phyloP scores from a whole-genome alignment of 345 rosid species.

The Lagerstroemia speciosa region DNA sequence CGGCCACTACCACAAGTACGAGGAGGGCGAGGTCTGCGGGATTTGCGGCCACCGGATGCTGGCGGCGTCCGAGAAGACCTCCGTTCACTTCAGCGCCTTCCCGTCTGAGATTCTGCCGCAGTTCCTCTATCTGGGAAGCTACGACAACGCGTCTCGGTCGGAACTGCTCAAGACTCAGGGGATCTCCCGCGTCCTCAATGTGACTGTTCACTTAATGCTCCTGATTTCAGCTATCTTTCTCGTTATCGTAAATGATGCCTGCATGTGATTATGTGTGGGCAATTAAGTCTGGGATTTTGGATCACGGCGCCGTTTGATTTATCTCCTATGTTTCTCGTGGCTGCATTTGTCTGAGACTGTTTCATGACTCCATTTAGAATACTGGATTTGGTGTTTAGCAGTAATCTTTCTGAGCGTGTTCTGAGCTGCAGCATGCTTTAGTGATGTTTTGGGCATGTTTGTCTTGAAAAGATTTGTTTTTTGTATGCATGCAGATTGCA shows the following conservation, averaged over 20 bases:
- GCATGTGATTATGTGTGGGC: not conserved
- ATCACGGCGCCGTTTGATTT: too few relatives aligned
- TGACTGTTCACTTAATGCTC: constrained; percentile 16
- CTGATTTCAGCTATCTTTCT: not conserved
- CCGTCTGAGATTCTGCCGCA: constrained; percentile 90
- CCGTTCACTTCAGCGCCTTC: constrained; percentile 68
- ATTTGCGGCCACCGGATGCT: constrained; percentile 83
- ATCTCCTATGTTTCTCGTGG: too few relatives aligned
- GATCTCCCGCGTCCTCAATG: constrained; percentile 84
- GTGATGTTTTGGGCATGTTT: too few relatives aligned
- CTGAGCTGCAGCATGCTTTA: too few relatives aligned
- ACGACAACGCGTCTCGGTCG: constrained; percentile 96
- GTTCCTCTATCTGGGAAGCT: constrained; percentile 86
- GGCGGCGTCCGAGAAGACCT: constrained; percentile 29
- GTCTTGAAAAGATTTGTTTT: too few relatives aligned
- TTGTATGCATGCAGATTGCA: too few relatives aligned
- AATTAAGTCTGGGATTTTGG: too few relatives aligned
- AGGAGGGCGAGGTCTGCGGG: constrained; percentile 95
- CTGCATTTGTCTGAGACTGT: too few relatives aligned
- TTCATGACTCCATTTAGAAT: too few relatives aligned
- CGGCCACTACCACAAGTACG: constrained; percentile 97
- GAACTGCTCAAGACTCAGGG: constrained; percentile 89
- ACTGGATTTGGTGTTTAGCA: too few relatives aligned
- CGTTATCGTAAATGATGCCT: not conserved
- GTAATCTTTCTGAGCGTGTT: too few relatives aligned